These are phyloP conservation scores for Suillus fuscotomentosus DNA, from an alignment of 768 basidiomycete genomes.

Conservation along the genomic window DNA sequence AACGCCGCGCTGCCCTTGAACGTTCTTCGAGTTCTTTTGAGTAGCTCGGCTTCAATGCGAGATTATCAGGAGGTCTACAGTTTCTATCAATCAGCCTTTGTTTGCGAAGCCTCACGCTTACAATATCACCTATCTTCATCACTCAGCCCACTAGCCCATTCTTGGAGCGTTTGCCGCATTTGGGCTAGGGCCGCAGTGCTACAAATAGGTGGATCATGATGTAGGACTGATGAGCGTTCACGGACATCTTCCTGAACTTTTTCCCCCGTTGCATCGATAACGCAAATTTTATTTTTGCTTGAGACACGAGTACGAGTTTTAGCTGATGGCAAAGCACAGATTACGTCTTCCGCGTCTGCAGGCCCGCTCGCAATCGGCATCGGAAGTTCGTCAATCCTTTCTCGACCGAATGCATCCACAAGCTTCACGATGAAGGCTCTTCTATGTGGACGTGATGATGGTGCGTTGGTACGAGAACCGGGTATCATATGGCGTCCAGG, in stretches of 20 bases:
- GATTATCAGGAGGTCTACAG: constrained; percentile 37
- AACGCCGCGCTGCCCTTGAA: constrained; percentile 50
- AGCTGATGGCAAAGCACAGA: constrained; percentile 8
- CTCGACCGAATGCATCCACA: constrained; percentile 68
- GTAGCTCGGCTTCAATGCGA: constrained; percentile 40
- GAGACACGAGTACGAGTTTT: constrained; percentile 18
- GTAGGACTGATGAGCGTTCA: constrained; percentile 19
- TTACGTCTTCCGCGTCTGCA: constrained; percentile 18
- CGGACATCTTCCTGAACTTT: constrained; percentile 42
- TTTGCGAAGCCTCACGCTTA: background rate
- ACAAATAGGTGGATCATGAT: constrained; percentile 21
- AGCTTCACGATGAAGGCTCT: constrained; percentile 56
- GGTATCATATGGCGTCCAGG: constrained; percentile 22
- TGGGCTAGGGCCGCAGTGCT: constrained; percentile 53
- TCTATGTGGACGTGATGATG: constrained; percentile 35
- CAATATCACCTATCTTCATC: constrained; percentile 54
- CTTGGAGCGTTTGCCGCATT: constrained; percentile 56
- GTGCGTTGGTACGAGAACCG: constrained; percentile 18
- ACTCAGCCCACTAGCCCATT: constrained; percentile 53
- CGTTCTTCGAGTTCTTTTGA: constrained; percentile 50
- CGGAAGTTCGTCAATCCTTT: constrained; percentile 28
- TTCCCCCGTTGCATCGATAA: constrained; percentile 69
- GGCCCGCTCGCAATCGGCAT: constrained; percentile 9
- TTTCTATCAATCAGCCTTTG: background rate
- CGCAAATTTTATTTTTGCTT: constrained; percentile 46